Base-by-base conservation (phyloP, 2,329 filamentous ascomycete species). In the Kalmusia sp. region DNA sequence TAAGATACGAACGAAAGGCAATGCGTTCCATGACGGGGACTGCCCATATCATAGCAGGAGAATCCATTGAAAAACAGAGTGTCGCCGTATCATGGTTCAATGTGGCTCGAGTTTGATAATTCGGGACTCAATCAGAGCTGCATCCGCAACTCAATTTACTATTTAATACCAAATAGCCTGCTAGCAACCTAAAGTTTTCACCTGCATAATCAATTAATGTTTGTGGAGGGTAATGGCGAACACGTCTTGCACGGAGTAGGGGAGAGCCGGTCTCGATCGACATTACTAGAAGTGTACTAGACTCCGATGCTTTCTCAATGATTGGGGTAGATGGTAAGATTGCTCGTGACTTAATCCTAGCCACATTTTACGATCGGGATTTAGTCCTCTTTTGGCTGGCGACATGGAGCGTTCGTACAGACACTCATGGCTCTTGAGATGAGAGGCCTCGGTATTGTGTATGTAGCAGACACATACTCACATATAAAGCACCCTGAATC, bases 41-140 rank as follows among this genome's bases (percentile, higher is more conserved):
- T 71, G 69, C 54, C 55, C 57, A 25, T 65, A 68, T 30, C 56
- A 67, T 40, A 49, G 57, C 19, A 38, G 31, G 19, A 61, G 57
- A 19, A 46, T 61, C 21, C 11, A 11, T 5, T 34, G n/a, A 34
- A 34, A 15, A 15, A n/a, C n/a, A n/a, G n/a, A n/a, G n/a, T n/a
- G n/a, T n/a, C n/a, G n/a, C n/a, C n/a, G n/a, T n/a, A n/a, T n/a
- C n/a, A n/a, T 28, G 27, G 27, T 28, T 28, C 27, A 28, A n/a
- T n/a, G n/a, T n/a, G n/a, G n/a, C n/a, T n/a, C n/a, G n/a, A n/a
- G n/a, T n/a, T n/a, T n/a, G n/a, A n/a, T n/a, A n/a, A n/a, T n/a
- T n/a, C n/a, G n/a, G n/a, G n/a, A n/a, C n/a, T n/a, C n/a, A n/a
- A n/a, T n/a, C n/a, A n/a, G n/a, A n/a, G n/a, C n/a, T n/a, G n/a